Base-by-base conservation (phyloP, 2,329 filamentous ascomycete genomes). In the Fusarium guadeloupense region DNA sequence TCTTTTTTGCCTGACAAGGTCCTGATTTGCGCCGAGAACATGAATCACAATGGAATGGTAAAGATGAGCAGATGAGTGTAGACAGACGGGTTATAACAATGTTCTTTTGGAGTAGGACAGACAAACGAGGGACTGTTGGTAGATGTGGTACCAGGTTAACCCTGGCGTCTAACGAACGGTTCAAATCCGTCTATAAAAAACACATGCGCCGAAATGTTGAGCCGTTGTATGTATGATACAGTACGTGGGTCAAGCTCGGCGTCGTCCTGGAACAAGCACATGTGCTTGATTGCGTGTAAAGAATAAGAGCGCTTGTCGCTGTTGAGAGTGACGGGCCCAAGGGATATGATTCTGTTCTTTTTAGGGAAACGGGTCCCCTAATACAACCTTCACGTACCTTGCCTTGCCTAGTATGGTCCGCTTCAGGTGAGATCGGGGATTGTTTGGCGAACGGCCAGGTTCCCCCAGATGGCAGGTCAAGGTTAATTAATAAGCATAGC, bases 371-470 rank as follows among this genome's bases (percentile, higher is more conserved):
- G 61, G 61, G 61, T 62, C 61, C 51, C 31, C 23, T 21, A 49
- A 54, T 49, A 52, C 60, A 61, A 64, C 55, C 40, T 52, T 43
- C 23, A 58, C 40, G 53, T 55, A 59, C 55, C 55, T 53, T 52
- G 55, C 55, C 55, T 53, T 52, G 55, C 38, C 56, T 62, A 64
- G 61, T 56, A 67, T 60, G 64, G 62, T 61, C 67, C 59, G 65
- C 59, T 69, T 69, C 67, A 69, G 67, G 67, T 69, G 67, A 69
- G 62, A 62, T 69, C 57, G 56, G 64, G 57, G 64, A 50, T 47
- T 33, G 55, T 50, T 68, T 62, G 58, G 55, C 44, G 38, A 63
- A 54, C 59, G 44, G 55, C 55, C 59, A 62, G 48, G 64, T 67
- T 57, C 64, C 54, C 64, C 60, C 62, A 68, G 56, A 67, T 63